Conservation (phyloP, 179 eudicot genomes). For the Corrigiola litoralis region DNA sequence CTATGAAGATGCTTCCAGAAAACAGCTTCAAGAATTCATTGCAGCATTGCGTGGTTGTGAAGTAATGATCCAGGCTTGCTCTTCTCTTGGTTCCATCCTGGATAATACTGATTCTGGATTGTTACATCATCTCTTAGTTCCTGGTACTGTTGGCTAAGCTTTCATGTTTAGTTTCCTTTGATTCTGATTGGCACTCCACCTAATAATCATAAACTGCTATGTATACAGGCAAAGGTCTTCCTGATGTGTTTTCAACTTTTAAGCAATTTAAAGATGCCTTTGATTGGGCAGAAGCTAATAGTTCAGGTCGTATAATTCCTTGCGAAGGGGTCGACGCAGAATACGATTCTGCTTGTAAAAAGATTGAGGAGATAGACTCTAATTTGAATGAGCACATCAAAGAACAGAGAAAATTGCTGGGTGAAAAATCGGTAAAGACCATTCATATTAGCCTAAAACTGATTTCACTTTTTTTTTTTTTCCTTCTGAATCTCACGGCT, state of each 20-base stretch:
- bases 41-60: constrained; percentile 89
- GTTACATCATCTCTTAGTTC: constrained; percentile 61
- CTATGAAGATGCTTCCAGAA: constrained; percentile 91
- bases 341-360: constrained; percentile 70
- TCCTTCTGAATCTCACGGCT: constrained; percentile 13
- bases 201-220: constrained; percentile 18
- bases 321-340: constrained; percentile 72
- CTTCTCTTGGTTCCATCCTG: constrained; percentile 60
- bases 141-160: constrained; percentile 43
- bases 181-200: constrained; percentile 6
- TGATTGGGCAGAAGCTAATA: constrained; percentile 91
- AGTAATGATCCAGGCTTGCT: constrained; percentile 60
- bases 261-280: constrained; percentile 76
- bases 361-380: constrained; percentile 53
- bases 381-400: constrained; percentile 58
- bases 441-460: not conserved
- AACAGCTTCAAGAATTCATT: constrained; percentile 91
- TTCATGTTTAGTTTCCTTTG: not conserved
- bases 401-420: constrained; percentile 71
- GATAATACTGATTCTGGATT: constrained; percentile 54
- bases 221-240: constrained; percentile 71
- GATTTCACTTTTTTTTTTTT: constrained; percentile 4
- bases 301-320: constrained; percentile 89
- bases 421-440: constrained; percentile 56
- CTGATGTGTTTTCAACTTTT: constrained; percentile 52